These are phyloP conservation scores for Phylloporus arenicola DNA, from an alignment of 768 basidiomycete genomes.

Conservation along the genomic window DNA sequence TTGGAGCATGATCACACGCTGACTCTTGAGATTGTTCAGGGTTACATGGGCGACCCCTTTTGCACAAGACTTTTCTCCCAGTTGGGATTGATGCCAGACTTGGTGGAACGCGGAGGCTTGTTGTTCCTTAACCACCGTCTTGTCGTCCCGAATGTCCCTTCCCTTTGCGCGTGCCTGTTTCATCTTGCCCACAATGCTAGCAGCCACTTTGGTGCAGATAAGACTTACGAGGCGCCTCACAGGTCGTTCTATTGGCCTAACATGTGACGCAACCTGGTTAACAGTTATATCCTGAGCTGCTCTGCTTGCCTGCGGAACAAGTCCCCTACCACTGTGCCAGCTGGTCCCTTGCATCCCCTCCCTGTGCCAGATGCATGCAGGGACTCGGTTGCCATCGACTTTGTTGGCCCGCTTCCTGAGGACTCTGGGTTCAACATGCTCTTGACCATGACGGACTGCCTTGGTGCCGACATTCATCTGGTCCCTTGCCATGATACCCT, in stretches of 20 bases:
- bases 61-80: no score
- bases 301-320: slow-evolving; percentile 33
- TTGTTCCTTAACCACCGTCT: slow-evolving; percentile 4
- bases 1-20: background rate
- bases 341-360: slow-evolving; percentile 20
- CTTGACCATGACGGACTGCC: background rate
- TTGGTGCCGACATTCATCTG: background rate
- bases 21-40: no score
- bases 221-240: no score
- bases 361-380: slow-evolving; percentile 3
- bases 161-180: slow-evolving; percentile 15
- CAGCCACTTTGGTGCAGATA: background rate
- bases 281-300: slow-evolving; percentile 15
- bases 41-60: no score
- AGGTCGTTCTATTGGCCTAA: slow-evolving; percentile 5
- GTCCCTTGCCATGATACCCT: slow-evolving; percentile 10
- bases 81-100: background rate
- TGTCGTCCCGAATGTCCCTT: slow-evolving; percentile 6
- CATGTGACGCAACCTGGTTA: background rate
- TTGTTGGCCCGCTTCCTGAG: slow-evolving; percentile 6
- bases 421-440: no score
- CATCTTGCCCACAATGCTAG: slow-evolving; percentile 24
- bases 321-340: slow-evolving; percentile 13
- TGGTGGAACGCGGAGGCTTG: background rate
- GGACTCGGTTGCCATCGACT: slow-evolving; percentile 29